A percentile compares a stretch with the other conserved stretches of the same genome.
These are phyloP conservation scores for Russula sp. DNA, from an alignment of 768 basidiomycete genomes.

Conservation along the genomic window DNA sequence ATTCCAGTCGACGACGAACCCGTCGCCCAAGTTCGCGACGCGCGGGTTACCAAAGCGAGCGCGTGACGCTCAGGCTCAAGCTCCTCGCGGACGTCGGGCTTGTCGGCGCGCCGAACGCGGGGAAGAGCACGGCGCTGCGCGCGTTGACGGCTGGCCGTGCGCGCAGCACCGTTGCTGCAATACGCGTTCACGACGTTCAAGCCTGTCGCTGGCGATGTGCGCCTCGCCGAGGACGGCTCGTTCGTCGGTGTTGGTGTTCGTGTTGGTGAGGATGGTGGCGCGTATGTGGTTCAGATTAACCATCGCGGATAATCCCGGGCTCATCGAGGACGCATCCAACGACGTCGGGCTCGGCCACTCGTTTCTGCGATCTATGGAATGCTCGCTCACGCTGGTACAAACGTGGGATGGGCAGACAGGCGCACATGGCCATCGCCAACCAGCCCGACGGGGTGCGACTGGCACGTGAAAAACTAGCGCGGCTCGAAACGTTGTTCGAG, in stretches of 20 bases:
- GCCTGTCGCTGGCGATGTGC: slow-evolving; percentile 86
- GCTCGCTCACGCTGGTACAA: slow-evolving; percentile 83
- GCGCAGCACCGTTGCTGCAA: slow-evolving; percentile 50
- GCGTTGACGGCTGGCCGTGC: slow-evolving; percentile 83
- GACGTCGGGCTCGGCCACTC: slow-evolving; percentile 92
- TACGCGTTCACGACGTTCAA: slow-evolving; percentile 96
- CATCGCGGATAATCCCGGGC: slow-evolving; percentile 94
- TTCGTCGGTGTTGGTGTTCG: slow-evolving; percentile 69
- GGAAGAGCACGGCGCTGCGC: slow-evolving; percentile 84
- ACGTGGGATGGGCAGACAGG: slow-evolving; percentile 67
- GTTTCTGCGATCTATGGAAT: slow-evolving; percentile 89
- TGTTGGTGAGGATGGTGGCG: slow-evolving; percentile 33
- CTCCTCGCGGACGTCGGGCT: slow-evolving; percentile 91
- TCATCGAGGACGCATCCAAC: slow-evolving; percentile 76
- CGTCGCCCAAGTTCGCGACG: slow-evolving; percentile 83
- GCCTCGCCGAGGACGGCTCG: slow-evolving; percentile 70
- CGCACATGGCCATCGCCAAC: slow-evolving; percentile 85
- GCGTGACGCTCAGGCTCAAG: slow-evolving; percentile 79
- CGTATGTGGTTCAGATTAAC: slow-evolving; percentile 77
- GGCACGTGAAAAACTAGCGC: slow-evolving; percentile 49
- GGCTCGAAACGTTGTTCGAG: slow-evolving; percentile 51
- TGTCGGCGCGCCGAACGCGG: slow-evolving; percentile 96
- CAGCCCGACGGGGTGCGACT: slow-evolving; percentile 52
- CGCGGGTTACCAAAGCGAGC: slow-evolving; percentile 69
- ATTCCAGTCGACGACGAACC: slow-evolving; percentile 56